Evolutionary conservation across 2,329 filamentous ascomycete species (phyloP).

Genomic region (Cadophora luteo-olivacea): DNA sequence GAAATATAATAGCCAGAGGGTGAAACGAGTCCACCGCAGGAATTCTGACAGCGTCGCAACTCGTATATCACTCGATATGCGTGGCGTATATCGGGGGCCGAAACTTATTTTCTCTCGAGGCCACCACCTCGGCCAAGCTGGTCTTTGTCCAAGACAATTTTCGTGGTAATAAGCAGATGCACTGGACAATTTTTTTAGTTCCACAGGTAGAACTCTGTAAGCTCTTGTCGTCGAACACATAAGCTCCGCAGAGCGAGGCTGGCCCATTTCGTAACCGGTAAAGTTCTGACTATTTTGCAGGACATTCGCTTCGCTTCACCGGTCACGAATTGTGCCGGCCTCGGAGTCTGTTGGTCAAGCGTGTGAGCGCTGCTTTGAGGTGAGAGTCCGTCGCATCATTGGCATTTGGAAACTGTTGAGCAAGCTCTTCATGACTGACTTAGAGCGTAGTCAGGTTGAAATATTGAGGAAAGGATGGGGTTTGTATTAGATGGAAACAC

Average conservation of each 20-base stretch:
- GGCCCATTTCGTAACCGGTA: no score
- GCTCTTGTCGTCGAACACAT: background rate
- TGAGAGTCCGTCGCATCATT: background rate
- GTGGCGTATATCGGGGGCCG: conserved; percentile 5
- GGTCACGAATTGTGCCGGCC: no score
- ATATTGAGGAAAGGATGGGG: background rate
- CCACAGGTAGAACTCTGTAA: background rate
- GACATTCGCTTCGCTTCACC: no score
- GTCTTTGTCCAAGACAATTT: background rate
- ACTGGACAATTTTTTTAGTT: background rate
- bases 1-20: background rate
- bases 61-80: background rate
- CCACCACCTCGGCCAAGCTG: background rate
- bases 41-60: background rate
- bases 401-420: background rate
- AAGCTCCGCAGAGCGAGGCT: no score
- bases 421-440: background rate
- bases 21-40: background rate
- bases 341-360: background rate
- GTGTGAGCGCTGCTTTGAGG: background rate
- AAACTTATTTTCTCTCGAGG: background rate
- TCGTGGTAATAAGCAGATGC: background rate
- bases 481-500: background rate
- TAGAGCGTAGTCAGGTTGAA: background rate
- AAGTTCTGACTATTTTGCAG: no score